Conservation (phyloP, 345 rosid genomes). For the Sonneratia caseolaris region DNA sequence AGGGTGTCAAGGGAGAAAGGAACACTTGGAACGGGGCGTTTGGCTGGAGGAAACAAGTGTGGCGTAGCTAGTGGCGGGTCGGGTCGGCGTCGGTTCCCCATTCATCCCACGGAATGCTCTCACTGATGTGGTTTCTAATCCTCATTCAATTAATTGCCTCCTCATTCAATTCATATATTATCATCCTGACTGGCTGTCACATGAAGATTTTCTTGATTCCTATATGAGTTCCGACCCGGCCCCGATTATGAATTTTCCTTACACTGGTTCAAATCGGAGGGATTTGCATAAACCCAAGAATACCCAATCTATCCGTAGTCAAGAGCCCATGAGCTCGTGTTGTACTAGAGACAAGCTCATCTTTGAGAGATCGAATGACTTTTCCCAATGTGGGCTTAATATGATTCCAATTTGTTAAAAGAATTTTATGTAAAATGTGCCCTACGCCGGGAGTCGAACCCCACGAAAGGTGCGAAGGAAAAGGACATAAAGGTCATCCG, state of each 20-base stretch:
- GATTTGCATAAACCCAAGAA: too few species aligned
- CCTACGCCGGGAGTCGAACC: background rate
- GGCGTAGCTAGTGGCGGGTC: background rate
- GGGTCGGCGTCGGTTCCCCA: slow-evolving; percentile 7
- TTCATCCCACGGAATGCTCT: slow-evolving; percentile 22
- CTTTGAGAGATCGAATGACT: too few species aligned
- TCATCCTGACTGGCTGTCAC: background rate
- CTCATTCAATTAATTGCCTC: too few species aligned
- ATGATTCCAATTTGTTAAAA: too few species aligned
- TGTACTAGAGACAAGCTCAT: too few species aligned
- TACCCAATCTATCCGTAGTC: too few species aligned
- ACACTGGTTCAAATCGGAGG: too few species aligned
- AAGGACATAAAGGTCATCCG: background rate
- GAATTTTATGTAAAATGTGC: background rate
- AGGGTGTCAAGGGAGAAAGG: background rate
- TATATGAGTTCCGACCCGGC: too few species aligned
- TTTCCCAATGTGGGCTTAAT: too few species aligned
- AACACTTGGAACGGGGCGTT: background rate
- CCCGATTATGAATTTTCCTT: too few species aligned
- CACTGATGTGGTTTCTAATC: background rate
- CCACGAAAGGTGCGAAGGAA: background rate
- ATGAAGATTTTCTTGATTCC: too few species aligned
- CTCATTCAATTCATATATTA: background rate
- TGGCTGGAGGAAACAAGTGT: slow-evolving; percentile 15
- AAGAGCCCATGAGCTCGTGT: too few species aligned